These are phyloP conservation scores for Plasmopara viticola DNA, from an alignment of 352 stramenopile species.

Conservation along the genomic window DNA sequence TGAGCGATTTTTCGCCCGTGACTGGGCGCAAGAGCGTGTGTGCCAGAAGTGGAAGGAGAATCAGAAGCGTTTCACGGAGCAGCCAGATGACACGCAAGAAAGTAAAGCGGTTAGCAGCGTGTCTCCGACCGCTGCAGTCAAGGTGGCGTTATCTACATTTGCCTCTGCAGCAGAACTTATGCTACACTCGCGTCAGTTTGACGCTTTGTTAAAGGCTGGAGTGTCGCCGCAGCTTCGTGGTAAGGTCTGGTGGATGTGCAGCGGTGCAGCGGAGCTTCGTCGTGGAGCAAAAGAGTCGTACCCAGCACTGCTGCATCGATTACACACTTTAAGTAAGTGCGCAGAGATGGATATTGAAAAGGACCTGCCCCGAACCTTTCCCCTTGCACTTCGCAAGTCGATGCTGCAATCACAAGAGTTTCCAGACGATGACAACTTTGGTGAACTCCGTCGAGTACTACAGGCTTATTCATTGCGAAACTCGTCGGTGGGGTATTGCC, in stretches of 20 bases:
- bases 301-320: slow-evolving; percentile 38
- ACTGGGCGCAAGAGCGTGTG: slow-evolving; percentile 48
- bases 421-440: slow-evolving; percentile 32
- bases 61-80: slow-evolving; percentile 44
- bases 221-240: slow-evolving; percentile 61
- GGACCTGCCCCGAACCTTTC: slow-evolving; percentile 80
- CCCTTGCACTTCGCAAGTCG: slow-evolving; percentile 24
- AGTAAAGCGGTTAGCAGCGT: slow-evolving; percentile 12
- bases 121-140: slow-evolving; percentile 32
- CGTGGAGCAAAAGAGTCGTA: slow-evolving; percentile 44
- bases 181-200: slow-evolving; percentile 55
- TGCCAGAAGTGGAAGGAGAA: slow-evolving; percentile 72
- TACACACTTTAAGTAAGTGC: slow-evolving; percentile 55
- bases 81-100: slow-evolving; percentile 3
- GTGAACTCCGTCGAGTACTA: slow-evolving; percentile 69
- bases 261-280: slow-evolving; percentile 50
- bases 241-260: slow-evolving; percentile 80
- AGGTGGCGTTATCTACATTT: slow-evolving; percentile 43
- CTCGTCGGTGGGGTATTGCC: slow-evolving; percentile 81
- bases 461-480: slow-evolving; percentile 84
- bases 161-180: slow-evolving; percentile 44
- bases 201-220: slow-evolving; percentile 51
- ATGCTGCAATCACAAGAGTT: slow-evolving; percentile 22
- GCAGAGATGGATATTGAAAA: slow-evolving; percentile 85
- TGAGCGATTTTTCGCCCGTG: slow-evolving; percentile 46